These are phyloP conservation scores for Pythium angustatum DNA, from an alignment of 352 stramenopile genomes.

Conservation along the genomic window DNA sequence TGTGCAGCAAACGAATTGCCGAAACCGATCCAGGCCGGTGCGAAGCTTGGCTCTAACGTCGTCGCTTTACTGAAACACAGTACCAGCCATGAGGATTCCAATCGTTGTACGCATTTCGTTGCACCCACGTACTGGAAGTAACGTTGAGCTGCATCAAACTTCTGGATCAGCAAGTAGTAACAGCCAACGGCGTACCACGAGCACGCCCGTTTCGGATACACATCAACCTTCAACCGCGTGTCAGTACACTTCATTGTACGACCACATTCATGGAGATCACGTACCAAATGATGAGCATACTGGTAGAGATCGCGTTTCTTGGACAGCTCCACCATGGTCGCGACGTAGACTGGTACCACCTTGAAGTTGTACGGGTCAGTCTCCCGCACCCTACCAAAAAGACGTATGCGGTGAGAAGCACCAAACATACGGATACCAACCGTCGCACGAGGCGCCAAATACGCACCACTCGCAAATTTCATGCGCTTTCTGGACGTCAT, in stretches of 20 bases:
- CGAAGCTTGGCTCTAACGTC: slow-evolving; percentile 91
- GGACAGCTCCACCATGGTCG: slow-evolving; percentile 89
- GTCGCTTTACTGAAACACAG: slow-evolving; percentile 78
- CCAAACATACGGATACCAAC: too few species aligned
- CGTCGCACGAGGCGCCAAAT: neutral
- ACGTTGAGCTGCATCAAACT: slow-evolving; percentile 94
- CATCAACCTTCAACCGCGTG: slow-evolving; percentile 73
- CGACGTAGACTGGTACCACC: slow-evolving; percentile 84
- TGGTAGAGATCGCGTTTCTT: slow-evolving; percentile 96
- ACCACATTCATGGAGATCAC: neutral
- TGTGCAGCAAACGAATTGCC: slow-evolving; percentile 96
- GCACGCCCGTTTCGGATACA: slow-evolving; percentile 91
- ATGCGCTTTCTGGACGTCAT: slow-evolving; percentile 79
- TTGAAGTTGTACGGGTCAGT: slow-evolving; percentile 82
- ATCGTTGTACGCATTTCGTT: neutral
- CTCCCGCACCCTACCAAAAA: slow-evolving; percentile 54
- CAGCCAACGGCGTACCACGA: slow-evolving; percentile 96
- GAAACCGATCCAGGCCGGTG: slow-evolving; percentile 96
- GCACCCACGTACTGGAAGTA: slow-evolving; percentile 89
- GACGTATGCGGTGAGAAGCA: neutral
- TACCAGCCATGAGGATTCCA: neutral
- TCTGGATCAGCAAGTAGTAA: slow-evolving; percentile 95
- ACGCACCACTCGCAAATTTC: slow-evolving; percentile 74
- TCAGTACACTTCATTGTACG: neutral
- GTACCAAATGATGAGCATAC: slow-evolving; percentile 93